Base-by-base conservation (phyloP, 2,329 filamentous ascomycete genomes). In the Lachnellula willkommii region DNA sequence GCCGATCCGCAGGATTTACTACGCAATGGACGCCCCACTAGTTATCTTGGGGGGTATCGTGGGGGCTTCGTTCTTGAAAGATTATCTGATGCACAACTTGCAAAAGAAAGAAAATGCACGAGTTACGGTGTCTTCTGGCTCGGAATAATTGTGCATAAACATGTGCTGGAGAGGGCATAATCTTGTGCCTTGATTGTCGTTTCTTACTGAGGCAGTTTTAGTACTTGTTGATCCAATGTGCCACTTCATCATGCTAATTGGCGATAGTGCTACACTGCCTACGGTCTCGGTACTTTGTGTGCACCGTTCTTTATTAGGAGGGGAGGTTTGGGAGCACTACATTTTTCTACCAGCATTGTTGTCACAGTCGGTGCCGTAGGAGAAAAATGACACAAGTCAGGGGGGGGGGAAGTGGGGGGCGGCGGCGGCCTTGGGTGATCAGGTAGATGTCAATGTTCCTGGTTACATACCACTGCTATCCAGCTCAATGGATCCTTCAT, bases 351-450 rank as follows among this genome's bases (percentile, higher is more conserved):
- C 47, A 51, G 55, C 36, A 57, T 54, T 54, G 47, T 55, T 48
- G 52, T 55, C 42, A 58, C 48, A 58, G 55, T 49, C 47, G 55
- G 52, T 58, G 47, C 48, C 45, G 36, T 50, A 37, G 47, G 55
- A 54, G 39, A 53, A 58, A 57, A 52, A 42, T 51, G 51, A 56
- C 52, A 39, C 54, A 56, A 56, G 52, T 52, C n/a, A n/a, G n/a
- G n/a, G n/a, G n/a, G n/a, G n/a, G 28, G 49, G 49, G 48, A 56
- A 47, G 49, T 26, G 35, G 52, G 49, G 49, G 49, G 54, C 52
- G 49, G n/a, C n/a, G n/a, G n/a, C n/a, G n/a, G n/a, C n/a, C 47
- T 36, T 58, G 11, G 22, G 46, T 57, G 22, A 35, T 58, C 48
- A 36, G 43, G 6, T 51, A 51, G 32, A 42, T 51, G 22, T 42